Evolutionary conservation across 768 basidiomycete genomes (phyloP), one percentile per base, ranked within the genome.

Genomic region (Lanmaoa pseudosensibilis): DNA sequence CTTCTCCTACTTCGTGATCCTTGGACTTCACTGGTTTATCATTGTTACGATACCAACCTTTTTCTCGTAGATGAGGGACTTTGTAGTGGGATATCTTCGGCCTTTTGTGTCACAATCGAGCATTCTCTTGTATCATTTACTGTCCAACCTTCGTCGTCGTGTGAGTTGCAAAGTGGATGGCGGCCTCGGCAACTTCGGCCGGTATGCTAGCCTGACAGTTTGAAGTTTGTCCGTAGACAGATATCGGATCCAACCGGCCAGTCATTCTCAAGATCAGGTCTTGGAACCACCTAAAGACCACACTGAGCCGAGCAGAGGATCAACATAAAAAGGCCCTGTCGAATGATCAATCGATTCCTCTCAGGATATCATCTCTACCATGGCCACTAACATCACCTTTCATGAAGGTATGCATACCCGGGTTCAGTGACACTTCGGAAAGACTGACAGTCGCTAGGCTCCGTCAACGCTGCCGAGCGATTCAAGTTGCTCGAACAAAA

Each of bases 381-480:
- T 77, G 76, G 62, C 74, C 11, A 72, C 69, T 15, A 84, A 87
- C 64, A 82, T 87, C 45, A 86, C 85, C 32, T 90, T 91, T 58
- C 88, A 90, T 66, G 73, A 83, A 49, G 87, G 87, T 85, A 60
- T 21, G 73, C 21, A 40, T 39, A 38, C 19, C 23, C 13, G 5
- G 13, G 16, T 12, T 18, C 27, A 4, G 27, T 19, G 38, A 52
- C 32, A 23, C 32, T 10, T 39, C 54, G 33, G 16, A 30, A 27
- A 50, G 45, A 55, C 51, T 48, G 52, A 58, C 23, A 7, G n/a
- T 48, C 50, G 15, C 5, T 64, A 92, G 90, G 94, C 47, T 87
- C 91, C 46, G 87, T 96, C 39, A 78, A 76, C 38, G 69, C 77
- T 18, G 65, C 76, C 36, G 93, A 96, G 75, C 88, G 96, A 56